Base-by-base conservation (phyloP, 2,329 filamentous ascomycete species). In the Fusarium nygamai region DNA sequence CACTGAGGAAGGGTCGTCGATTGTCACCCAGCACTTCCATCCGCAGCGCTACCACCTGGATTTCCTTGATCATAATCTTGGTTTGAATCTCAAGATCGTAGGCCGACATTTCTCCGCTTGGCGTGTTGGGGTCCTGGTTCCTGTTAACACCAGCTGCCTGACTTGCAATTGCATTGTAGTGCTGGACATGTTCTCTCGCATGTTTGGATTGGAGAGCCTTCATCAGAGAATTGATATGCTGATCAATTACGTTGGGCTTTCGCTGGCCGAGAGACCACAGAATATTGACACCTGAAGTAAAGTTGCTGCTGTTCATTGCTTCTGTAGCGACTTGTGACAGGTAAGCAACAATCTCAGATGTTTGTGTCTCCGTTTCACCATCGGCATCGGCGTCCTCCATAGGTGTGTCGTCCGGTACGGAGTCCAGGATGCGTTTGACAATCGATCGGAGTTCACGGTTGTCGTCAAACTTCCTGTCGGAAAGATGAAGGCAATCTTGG, bases 1-100 rank as follows among this genome's bases (percentile, higher is more conserved):
- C 96, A 80, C 95, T 98, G 4, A 99, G 89, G 85, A 98, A 99
- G 0, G 96, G 96, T 51, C 97, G 89, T 48, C 96, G 89, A 80
- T 96, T 94, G 76, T 99, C 96, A 4, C 94, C 95, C 19, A 99
- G 88, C 43, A 93, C 92, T 78, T 96, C 95, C 92, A 99, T 98
- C 48, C 96, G 92, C 73, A 95, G 89, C 4, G 96, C 94, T 29
- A 97, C 93, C 66, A 98, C 92, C 78, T 98, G 95, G 71, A 99
- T 95, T 16, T 95, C 94, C 84, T 98, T 98, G 79, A 98, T 92
- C 83, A 98, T 97, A 47, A 99, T 85, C 65, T 93, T 92, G 14
- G 94, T 95, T 73, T 96, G 95, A n/a, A 97, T 90, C 78, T 97
- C 94, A 36, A 95, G 88, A 68, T 98, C 95, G 78, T 94, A 93